phyloP scores from a whole-genome alignment of 805 yeast species.

The Wickerhamiella shivajii region DNA sequence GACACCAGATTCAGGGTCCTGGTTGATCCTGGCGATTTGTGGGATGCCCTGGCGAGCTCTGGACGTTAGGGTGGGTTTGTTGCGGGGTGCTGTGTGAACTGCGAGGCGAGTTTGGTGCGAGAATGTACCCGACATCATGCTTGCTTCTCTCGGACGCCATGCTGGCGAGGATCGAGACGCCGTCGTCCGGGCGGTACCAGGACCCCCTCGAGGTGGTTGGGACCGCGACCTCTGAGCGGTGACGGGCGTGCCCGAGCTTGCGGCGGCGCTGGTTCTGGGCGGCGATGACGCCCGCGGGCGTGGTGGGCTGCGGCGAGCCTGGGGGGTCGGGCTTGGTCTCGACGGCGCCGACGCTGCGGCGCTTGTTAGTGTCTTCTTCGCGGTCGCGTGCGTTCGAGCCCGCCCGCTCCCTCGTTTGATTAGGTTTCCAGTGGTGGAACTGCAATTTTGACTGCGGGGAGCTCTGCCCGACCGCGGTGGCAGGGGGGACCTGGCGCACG shows the following conservation, averaged over 20 bases:
- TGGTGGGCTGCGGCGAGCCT: constrained; percentile 3
- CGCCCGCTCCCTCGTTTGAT: constrained; percentile 10
- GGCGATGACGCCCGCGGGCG: constrained; percentile 4
- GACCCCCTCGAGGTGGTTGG: constrained; percentile 8
- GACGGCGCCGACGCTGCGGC: constrained; percentile 8
- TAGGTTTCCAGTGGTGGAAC: constrained; percentile 44
- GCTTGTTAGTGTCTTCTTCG: constrained; percentile 10
- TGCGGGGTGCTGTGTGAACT: no score
- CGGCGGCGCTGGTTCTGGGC: constrained; percentile 5
- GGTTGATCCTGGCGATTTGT: no score
- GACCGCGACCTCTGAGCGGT: constrained; percentile 11
- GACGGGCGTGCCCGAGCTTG: constrained; percentile 6
- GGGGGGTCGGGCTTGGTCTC: constrained; percentile 4
- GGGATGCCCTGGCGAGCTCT: no score
- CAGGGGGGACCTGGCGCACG: constrained; percentile 14
- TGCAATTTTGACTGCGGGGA: constrained; percentile 35
- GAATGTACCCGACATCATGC: constrained; percentile 9
- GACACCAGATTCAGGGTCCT: no score
- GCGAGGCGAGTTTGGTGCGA: constrained; percentile 6
- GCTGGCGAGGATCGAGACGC: constrained; percentile 17
- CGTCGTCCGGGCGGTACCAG: constrained; percentile 15
- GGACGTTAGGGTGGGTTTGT: no score
- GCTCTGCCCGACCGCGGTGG: constrained; percentile 17
- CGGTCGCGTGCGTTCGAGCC: not conserved
- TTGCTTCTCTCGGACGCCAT: constrained; percentile 16